Conservation (phyloP, 176 grass and related monocot genomes). For the Lolium multiflorum region DNA sequence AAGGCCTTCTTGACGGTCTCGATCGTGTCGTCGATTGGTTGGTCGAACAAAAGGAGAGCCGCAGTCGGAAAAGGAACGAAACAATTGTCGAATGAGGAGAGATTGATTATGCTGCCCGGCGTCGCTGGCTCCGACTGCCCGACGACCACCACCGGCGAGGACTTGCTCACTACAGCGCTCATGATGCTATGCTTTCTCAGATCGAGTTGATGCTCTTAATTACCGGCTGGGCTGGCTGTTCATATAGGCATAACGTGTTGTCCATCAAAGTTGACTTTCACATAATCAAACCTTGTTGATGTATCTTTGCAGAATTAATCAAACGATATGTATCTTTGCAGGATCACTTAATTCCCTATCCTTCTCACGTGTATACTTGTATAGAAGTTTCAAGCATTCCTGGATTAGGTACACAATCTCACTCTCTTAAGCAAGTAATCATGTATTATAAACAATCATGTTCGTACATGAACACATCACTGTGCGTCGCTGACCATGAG, state of each 20-base stretch:
- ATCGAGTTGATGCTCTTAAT: neutral
- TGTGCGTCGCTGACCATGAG: too few relatives aligned
- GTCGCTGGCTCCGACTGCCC: slow-evolving; percentile 17
- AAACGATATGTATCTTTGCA: too few relatives aligned
- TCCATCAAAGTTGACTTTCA: too few relatives aligned
- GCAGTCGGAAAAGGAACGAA: neutral
- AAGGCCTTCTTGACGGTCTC: slow-evolving; percentile 15
- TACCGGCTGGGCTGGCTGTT: neutral
- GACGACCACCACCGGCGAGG: slow-evolving; percentile 21
- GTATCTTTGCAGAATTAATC: too few relatives aligned
- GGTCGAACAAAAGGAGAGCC: slow-evolving; percentile 35
- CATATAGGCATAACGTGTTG: neutral
- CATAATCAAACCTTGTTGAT: too few relatives aligned
- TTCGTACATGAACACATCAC: too few relatives aligned
- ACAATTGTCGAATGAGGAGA: neutral
- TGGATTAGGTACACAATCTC: too few relatives aligned
- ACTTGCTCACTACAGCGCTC: neutral
- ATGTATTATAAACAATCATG: too few relatives aligned
- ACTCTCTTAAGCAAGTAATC: too few relatives aligned
- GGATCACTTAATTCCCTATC: too few relatives aligned
- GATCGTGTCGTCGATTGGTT: neutral
- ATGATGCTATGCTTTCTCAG: neutral
- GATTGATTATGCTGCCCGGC: slow-evolving; percentile 1
- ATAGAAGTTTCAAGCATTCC: too few relatives aligned
- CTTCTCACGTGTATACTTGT: too few relatives aligned